Evolutionary conservation across 1,284 basidiomycete species (phyloP), one percentile per base, ranked within the genome.

Genomic region (Singerocomus inundabilis): DNA sequence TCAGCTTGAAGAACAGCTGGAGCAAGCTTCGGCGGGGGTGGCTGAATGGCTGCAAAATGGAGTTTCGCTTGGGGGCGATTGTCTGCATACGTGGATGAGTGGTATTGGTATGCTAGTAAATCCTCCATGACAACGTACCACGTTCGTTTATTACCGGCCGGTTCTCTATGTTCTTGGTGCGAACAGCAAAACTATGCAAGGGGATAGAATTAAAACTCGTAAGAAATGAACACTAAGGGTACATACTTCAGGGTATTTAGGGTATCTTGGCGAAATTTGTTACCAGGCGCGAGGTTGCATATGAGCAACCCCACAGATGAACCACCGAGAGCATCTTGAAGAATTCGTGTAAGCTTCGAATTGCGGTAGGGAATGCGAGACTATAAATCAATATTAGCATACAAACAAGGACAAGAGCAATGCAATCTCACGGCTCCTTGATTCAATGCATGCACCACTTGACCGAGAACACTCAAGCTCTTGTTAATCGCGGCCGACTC

Each of bases 401-500:
- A 34, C 28, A 32, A 25, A 24, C 34, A 13, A 16, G 15, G 34
- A 25, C 4, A 31, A 43, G 35, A 32, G 26, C 13, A n/a, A 44
- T 32, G 12, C 31, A 37, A 18, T 72, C 81, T 51, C 57, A 87
- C 80, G 21, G 84, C 82, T 49, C 83, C 80, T 58, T 78, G 78
- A 61, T 92, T 93, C 28, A 93, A 71, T 6, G 89, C 87, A 63
- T 91, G 83, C 2, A 93, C 88, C 11, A 93, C 91, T 66, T 89
- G 87, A 1, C 88, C 87, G 2, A 93, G 77, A 10, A 88, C 85
- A 55, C 87, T 87, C 32, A 93, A 69, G 7, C 86, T 90, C 62
- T 88, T 90, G 69, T 93, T 93, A 66, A 93, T 93, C 6, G 89
- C 88, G 1, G 86, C 71, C 5, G 86, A 89, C 70, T 93, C 85